Percentiles rank a stretch among this genome's conserved stretches.
phyloP scores from a whole-genome alignment of 768 basidiomycete genomes.

The Kwoniella dendrophila region DNA sequence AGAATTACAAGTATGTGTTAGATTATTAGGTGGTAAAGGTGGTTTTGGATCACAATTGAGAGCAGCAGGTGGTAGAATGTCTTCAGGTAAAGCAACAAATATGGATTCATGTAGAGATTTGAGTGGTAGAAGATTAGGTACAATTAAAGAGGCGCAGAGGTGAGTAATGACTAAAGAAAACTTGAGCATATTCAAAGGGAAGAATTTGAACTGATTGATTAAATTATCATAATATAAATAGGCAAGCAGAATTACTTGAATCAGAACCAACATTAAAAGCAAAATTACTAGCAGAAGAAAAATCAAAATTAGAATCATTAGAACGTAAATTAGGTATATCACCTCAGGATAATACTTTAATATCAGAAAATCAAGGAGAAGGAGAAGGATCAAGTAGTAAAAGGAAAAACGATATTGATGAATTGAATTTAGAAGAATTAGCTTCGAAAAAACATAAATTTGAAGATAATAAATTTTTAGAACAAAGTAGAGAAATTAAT shows the following conservation, averaged over 20 bases:
- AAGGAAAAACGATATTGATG: constrained; percentile 43
- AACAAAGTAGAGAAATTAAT: constrained; percentile 85
- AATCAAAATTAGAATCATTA: constrained; percentile 78
- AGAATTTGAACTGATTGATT: too few species aligned
- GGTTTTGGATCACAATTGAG: constrained; percentile 95
- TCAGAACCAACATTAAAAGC: constrained; percentile 77
- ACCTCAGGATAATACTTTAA: constrained; percentile 3
- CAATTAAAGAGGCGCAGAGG: constrained; percentile 96
- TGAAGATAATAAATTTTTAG: constrained; percentile 88
- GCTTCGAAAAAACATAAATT: constrained; percentile 76
- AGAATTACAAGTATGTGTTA: constrained; percentile 68
- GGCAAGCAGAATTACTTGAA: constrained; percentile 63
- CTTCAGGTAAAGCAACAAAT: constrained; percentile 69
- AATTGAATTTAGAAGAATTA: constrained; percentile 50
- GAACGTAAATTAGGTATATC: constrained; percentile 78
- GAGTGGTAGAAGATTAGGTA: constrained; percentile 82
- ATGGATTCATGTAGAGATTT: constrained; percentile 94
- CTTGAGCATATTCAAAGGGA: too few species aligned
- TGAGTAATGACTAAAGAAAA: constrained; percentile 58
- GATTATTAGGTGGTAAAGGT: constrained; percentile 87
- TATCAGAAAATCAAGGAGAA: neutral
- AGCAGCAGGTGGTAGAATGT: constrained; percentile 97
- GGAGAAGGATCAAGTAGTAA: constrained; percentile 11
- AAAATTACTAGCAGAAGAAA: constrained; percentile 73
- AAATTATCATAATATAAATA: constrained; percentile 16